These are phyloP conservation scores for Petrea volubilis DNA, from an alignment of 257 asterid genomes.

Conservation along the genomic window DNA sequence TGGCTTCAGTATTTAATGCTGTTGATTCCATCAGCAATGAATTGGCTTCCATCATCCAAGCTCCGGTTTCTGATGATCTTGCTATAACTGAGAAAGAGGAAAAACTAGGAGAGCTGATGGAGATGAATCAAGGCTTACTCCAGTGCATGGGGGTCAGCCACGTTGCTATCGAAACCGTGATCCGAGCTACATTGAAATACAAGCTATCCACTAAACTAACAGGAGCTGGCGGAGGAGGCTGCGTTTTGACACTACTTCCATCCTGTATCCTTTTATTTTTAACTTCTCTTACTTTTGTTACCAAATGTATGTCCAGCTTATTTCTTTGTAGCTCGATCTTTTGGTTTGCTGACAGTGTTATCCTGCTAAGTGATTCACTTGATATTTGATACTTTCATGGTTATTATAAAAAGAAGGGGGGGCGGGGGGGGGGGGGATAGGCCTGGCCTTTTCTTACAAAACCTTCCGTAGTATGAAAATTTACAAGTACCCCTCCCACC, in stretches of 20 bases:
- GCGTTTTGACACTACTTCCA: slow-evolving; percentile 88
- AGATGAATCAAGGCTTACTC: slow-evolving; percentile 94
- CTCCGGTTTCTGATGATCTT: slow-evolving; percentile 84
- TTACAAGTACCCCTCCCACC: too few relatives aligned
- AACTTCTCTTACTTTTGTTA: neutral
- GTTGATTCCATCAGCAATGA: slow-evolving; percentile 88
- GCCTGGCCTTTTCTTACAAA: too few relatives aligned
- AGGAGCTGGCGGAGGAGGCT: slow-evolving; percentile 99
- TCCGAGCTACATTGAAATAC: slow-evolving; percentile 70
- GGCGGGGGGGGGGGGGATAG: too few relatives aligned
- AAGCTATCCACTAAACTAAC: slow-evolving; percentile 84
- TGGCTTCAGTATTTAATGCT: slow-evolving; percentile 82
- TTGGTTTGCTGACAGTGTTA: neutral
- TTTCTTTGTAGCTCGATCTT: slow-evolving; percentile 1
- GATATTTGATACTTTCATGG: too few relatives aligned
- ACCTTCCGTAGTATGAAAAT: too few relatives aligned
- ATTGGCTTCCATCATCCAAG: slow-evolving; percentile 72
- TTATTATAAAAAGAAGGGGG: too few relatives aligned
- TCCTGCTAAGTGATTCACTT: neutral
- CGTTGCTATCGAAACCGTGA: slow-evolving; percentile 79
- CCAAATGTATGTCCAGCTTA: neutral
- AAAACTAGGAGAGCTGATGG: slow-evolving; percentile 81
- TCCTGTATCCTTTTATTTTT: slow-evolving; percentile 67
- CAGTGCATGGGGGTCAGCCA: slow-evolving; percentile 98
- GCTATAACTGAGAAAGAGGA: slow-evolving; percentile 93